Evolutionary conservation across 768 basidiomycete genomes (phyloP), one percentile per base, ranked within the genome.

Genomic region (Exidia glandulosa): DNA sequence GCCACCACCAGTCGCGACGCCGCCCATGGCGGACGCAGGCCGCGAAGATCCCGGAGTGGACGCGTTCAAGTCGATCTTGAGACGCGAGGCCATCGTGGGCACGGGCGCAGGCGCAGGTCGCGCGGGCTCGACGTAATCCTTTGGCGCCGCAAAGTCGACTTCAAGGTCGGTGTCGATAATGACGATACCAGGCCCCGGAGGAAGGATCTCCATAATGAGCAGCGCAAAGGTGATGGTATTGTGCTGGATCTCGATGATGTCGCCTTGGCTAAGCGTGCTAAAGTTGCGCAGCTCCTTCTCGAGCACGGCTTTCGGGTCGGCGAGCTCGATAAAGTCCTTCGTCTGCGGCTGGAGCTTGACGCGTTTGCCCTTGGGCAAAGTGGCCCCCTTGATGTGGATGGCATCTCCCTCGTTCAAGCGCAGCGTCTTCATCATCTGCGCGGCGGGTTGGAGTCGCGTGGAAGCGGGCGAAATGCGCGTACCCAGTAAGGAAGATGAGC

Each of bases 171-270:
- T 97, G 68, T 99, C 94, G 57, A 96, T 74, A 57, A 97, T 82
- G 55, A 77, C 84, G 66, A 99, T 97, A 7, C 94, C 95, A 60
- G 83, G 83, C 23, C 87, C 90, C 7, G 88, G 89, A 2, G 94
- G 93, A 50, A 78, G 81, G 12, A 87, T 83, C 73, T 98, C 95
- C 92, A 98, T 96, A 36, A 99, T 86, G 47, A 97, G 83, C 52
- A 99, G 80, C 57, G 94, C 91, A 70, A 99, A 98, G 25, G 92
- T 81, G 67, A 99, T 92, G 0, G 86, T 85, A 71, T 98, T 98
- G 74, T 99, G 97, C n/a, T 79, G 84, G 67, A 99, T 95, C 74
- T 98, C 96, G 69, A 99, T 91, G 62, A 96, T 95, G 69, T 99
- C 96, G 48, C 94, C 94, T 67, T 94, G 90, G 0, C 94, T 93